These are phyloP conservation scores for Anacardium occidentale DNA, from an alignment of 345 rosid genomes.

Conservation along the genomic window DNA sequence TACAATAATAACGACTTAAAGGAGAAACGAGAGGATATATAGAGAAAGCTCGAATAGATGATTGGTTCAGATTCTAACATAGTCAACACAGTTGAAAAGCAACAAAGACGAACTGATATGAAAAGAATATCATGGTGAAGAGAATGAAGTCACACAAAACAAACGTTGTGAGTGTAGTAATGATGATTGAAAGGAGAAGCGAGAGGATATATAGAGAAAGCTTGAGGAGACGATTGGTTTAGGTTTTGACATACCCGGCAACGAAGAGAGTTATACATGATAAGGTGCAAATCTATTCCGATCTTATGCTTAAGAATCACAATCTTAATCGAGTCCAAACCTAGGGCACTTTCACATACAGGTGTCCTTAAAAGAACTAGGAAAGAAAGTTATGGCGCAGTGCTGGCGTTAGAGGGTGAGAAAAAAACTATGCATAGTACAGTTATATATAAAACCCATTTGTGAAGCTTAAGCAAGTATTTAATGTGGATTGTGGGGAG, in stretches of 20 bases:
- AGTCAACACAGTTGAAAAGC: background rate
- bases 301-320: conserved; percentile 8
- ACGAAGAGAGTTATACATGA: background rate
- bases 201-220: conserved; percentile 19
- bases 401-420: background rate
- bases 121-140: background rate
- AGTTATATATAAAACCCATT: background rate
- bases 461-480: background rate
- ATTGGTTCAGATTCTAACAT: background rate
- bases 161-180: background rate
- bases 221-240: conserved; percentile 1
- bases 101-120: background rate
- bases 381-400: background rate
- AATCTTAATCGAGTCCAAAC: conserved; percentile 1
- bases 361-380: conserved; percentile 27
- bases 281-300: background rate
- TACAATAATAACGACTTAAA: background rate
- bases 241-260: background rate
- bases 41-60: conserved; percentile 5
- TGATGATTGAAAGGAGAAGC: conserved; percentile 3
- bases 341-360: conserved; percentile 21
- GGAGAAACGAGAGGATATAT: conserved; percentile 8
- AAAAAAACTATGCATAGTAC: background rate
- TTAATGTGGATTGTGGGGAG: conserved; percentile 23
- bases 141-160: too few species aligned